Percentiles rank a stretch among this genome's conserved stretches.
These are phyloP conservation scores for Rhododendron simsii DNA, from an alignment of 148 eudicot species.

Conservation along the genomic window DNA sequence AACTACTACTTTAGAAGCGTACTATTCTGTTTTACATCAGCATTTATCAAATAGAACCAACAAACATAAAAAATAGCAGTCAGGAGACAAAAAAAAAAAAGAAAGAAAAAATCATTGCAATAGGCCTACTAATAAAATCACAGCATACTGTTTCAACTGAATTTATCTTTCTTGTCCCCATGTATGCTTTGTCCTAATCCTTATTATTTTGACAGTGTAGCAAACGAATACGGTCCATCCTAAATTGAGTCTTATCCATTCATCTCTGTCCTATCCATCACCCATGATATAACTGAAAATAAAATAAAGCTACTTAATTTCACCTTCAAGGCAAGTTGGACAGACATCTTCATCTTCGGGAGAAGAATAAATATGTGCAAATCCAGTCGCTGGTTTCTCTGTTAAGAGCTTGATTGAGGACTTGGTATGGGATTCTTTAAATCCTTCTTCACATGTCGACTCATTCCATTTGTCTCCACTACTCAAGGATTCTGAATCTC, in stretches of 20 bases:
- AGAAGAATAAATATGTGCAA: constrained; percentile 62
- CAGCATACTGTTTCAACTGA: not conserved
- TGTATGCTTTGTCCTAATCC: not conserved
- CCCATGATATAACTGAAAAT: not conserved
- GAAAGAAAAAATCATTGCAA: not conserved
- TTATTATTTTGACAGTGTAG: not conserved
- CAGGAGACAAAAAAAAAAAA: no score
- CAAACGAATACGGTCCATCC: not conserved
- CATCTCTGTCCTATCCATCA: not conserved
- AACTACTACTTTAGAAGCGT: not conserved
- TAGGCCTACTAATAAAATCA: not conserved
- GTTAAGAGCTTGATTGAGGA: constrained; percentile 55
- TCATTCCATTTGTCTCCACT: constrained; percentile 57
- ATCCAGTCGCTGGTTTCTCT: constrained; percentile 41
- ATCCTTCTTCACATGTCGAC: constrained; percentile 55
- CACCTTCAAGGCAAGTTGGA: constrained; percentile 96
- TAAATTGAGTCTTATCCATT: not conserved
- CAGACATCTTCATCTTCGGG: constrained; percentile 93
- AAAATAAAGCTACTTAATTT: not conserved
- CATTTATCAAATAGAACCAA: not conserved
- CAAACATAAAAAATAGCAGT: not conserved
- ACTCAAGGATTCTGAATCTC: constrained; percentile 51
- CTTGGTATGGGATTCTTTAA: constrained; percentile 48
- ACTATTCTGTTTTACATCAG: not conserved
- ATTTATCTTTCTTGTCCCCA: not conserved